phyloP scores from a whole-genome alignment of 495 filamentous ascomycete genomes.

The Hyaloscypha hepaticicola region DNA sequence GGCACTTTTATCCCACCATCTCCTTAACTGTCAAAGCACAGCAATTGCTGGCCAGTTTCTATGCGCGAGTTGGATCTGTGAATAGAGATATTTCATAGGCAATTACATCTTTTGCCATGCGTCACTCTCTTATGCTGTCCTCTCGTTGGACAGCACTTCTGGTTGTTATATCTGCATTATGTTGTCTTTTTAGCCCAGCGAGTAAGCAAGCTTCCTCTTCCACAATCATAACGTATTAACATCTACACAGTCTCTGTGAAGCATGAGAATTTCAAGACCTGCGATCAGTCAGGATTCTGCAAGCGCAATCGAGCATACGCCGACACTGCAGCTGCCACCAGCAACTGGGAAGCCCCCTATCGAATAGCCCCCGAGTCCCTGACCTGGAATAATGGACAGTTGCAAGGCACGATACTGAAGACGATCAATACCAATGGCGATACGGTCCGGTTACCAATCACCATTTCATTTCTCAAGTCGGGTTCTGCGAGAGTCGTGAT shows the following conservation, averaged over 20 bases:
- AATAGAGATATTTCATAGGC: constrained; percentile 3
- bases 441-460: constrained; percentile 75
- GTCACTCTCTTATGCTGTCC: constrained; percentile 41
- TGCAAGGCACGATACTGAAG: constrained; percentile 79
- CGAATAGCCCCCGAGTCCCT: constrained; percentile 68
- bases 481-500: constrained; percentile 82
- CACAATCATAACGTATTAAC: not conserved
- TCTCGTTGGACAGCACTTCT: constrained; percentile 56
- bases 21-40: not conserved
- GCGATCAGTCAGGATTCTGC: constrained; percentile 93
- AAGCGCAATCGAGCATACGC: constrained; percentile 89
- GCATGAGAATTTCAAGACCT: constrained; percentile 95
- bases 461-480: constrained; percentile 82
- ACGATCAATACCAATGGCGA: constrained; percentile 57
- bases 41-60: constrained; percentile 13
- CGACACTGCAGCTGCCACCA: constrained; percentile 65
- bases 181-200: constrained; percentile 46
- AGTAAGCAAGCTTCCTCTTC: constrained; percentile 40
- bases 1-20: not conserved
- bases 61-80: not conserved
- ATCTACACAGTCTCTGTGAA: constrained; percentile 69
- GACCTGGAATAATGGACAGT: constrained; percentile 72
- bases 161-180: constrained; percentile 43
- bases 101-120: constrained; percentile 22
- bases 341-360: constrained; percentile 80